Evolutionary conservation across 2,329 filamentous ascomycete genomes (phyloP), one percentile per base, ranked within the genome.

Genomic region (Neofusicoccum umdonicola): DNA sequence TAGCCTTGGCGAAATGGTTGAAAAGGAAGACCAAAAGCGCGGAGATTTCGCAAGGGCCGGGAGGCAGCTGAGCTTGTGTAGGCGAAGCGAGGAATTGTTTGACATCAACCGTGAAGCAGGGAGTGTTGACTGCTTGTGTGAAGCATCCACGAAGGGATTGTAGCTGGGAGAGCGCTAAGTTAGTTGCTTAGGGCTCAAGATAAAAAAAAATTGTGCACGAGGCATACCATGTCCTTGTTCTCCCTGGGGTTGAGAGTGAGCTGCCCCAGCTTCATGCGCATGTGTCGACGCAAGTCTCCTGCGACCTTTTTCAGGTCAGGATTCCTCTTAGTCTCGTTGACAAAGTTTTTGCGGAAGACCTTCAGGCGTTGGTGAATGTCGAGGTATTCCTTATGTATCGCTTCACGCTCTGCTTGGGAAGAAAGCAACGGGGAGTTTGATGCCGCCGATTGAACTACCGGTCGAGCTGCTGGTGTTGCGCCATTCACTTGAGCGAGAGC

Each of bases 1-100:
- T 82, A 48, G 82, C 82, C 76, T 96, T 96, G 69, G 89, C 82
- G 68, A 93, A 88, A 58, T 90, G 87, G 70, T 91, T 93, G 64
- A 96, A 82, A 1, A 92, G 83, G 73, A 93, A 96, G 31, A 96
- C 67, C 4, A 78, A 68, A 48, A 77, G 70, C n/a, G 71, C 69
- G 60, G 37, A 39, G 7, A 51, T 34, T 17, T 63, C 39, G 42
- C 39, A 63, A 27, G 61, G 61, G 17, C 61, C 61, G 15, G 47
- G 61, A 3, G 61, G 48, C 9, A 63, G 39, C 12, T 54, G 48
- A 4, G 37, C 13, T n/a, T 63, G 61, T 7, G 61, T 63, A 13
- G 35, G 12, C 9, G 48, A 19, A 13, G 61, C 45, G 41, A 66
- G 42, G 27, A 64, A 78, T 9, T 69, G 72, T 17, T 75, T 74